Evolutionary conservation across 2,329 filamentous ascomycete genomes (phyloP).

Genomic region (Exophiala dermatitidis): DNA sequence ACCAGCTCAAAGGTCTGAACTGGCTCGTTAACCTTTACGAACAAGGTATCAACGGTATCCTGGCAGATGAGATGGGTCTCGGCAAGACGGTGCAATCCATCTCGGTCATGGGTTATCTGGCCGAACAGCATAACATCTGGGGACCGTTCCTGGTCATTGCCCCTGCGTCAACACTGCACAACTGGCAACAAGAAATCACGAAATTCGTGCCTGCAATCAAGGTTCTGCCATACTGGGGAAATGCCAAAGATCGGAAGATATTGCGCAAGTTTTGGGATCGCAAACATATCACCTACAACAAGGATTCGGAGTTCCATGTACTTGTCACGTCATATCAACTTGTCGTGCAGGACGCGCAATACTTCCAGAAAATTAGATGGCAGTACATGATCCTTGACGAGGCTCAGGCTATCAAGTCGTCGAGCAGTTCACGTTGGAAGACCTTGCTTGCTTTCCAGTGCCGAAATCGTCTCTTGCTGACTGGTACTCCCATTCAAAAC

Average conservation of each 20-base stretch:
- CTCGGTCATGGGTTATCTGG: slow-evolving; percentile 97
- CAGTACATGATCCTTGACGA: slow-evolving; percentile 99
- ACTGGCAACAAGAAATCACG: slow-evolving; percentile 97
- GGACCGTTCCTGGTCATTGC: slow-evolving; percentile 95
- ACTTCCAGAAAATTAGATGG: slow-evolving; percentile 99
- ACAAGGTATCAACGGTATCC: slow-evolving; percentile 97
- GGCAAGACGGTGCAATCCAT: slow-evolving; percentile 99
- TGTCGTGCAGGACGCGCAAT: slow-evolving; percentile 89
- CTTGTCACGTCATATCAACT: slow-evolving; percentile 95
- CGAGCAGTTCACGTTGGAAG: slow-evolving; percentile 94
- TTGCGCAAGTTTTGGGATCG: slow-evolving; percentile 98
- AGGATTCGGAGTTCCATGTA: slow-evolving; percentile 90
- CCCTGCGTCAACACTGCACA: slow-evolving; percentile 91
- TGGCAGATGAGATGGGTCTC: slow-evolving; percentile 98
- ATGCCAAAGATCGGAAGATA: slow-evolving; percentile 86
- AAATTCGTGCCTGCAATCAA: slow-evolving; percentile 93
- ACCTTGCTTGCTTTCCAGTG: slow-evolving; percentile 88
- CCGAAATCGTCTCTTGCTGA: slow-evolving; percentile 85
- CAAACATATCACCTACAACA: slow-evolving; percentile 91
- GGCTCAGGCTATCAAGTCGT: slow-evolving; percentile 98
- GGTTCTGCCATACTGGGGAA: slow-evolving; percentile 95
- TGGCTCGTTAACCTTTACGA: slow-evolving; percentile 99
- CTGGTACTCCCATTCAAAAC: slow-evolving; percentile 96
- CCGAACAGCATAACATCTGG: slow-evolving; percentile 96
- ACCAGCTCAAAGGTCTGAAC: slow-evolving; percentile 97